Conservation (phyloP, 768 basidiomycete species). For the Trichaptum fuscoviolaceum region DNA sequence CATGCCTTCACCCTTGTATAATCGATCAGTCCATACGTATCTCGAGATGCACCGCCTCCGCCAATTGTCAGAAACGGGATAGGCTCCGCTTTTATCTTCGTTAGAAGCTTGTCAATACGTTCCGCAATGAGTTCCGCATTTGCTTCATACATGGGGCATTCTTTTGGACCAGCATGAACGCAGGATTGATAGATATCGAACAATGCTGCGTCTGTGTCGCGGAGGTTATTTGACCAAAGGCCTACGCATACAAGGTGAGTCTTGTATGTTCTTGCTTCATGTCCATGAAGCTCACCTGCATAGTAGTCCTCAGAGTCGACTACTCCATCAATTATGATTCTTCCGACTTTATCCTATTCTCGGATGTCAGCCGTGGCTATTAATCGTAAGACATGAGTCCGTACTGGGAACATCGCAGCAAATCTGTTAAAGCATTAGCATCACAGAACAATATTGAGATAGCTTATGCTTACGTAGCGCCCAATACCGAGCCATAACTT, state of each 20-base stretch:
- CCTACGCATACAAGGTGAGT: not conserved
- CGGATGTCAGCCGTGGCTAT: not conserved
- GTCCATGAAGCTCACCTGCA: conserved; percentile 9
- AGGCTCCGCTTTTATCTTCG: conserved; percentile 9
- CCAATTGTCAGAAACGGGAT: conserved; percentile 7
- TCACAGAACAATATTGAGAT: not conserved
- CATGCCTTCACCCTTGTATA: conserved; percentile 5
- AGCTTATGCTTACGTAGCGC: not conserved
- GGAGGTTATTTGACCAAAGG: conserved; percentile 12
- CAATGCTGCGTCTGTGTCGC: conserved; percentile 9
- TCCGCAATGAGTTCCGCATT: conserved; percentile 4
- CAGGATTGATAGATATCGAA: conserved; percentile 8
- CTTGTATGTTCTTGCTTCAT: not conserved
- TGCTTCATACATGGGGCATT: conserved; percentile 13
- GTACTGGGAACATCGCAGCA: not conserved
- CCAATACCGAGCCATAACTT: not conserved
- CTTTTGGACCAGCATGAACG: conserved; percentile 6
- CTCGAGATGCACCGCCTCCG: conserved; percentile 1
- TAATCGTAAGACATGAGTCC: not conserved
- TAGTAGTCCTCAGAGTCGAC: conserved; percentile 18
- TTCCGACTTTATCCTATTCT: conserved; percentile 21
- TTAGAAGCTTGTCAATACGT: conserved; percentile 7
- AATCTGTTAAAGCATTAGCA: not conserved
- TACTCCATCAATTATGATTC: conserved; percentile 28
- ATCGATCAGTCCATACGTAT: conserved; percentile 11